Evolutionary conservation across 345 rosid genomes (phyloP), one percentile per base, ranked within the genome.

Genomic region (Melaleuca quinquenervia): DNA sequence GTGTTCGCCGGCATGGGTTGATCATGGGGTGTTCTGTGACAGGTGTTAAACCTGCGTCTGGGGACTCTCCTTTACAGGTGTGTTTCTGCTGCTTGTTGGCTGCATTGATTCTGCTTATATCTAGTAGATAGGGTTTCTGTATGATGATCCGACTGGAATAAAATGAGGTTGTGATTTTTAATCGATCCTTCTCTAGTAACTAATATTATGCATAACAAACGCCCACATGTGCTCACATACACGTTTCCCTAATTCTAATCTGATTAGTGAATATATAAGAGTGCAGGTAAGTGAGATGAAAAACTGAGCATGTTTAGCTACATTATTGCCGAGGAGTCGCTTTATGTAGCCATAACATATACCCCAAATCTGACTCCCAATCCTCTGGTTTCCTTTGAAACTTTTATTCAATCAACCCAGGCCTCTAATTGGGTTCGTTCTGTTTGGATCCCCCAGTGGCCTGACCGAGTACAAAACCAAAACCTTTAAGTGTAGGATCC

Each of bases 21-120:
- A 97, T 96, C 93, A 97, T 97, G 98, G 99, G 99, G 60, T 97
- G 99, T 88, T 96, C 98, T 85, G 98, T 97, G 48, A 97, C 99
- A 4, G 99, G 99, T 87, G 91, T 97, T 86, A 97, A 96, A 90
- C 96, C 98, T 82, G 95, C 95, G 49, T 94, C 99, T 1, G 99
- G 99, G 45, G 99, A 97, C 91, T 97, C 99, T 84, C 99, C 99
- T 82, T 92, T 97, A 92, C 91, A 96, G 99, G 99, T 97, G 36
- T 70, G 80, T 70, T 32, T 70, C 48, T 70, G 80, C 80, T 70
- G 80, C 80, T 36, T 70, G 80, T 70, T 36, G 24, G 80, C 48
- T 70, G 48, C 26, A 18, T 8, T 36, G 26, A 70, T 70, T 70
- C 80, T 70, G 80, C 80, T 36, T 70, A 18, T 70, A 70, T 36